Conservation (phyloP, 73 alveolate species). For the Paramecium octaurelia region DNA sequence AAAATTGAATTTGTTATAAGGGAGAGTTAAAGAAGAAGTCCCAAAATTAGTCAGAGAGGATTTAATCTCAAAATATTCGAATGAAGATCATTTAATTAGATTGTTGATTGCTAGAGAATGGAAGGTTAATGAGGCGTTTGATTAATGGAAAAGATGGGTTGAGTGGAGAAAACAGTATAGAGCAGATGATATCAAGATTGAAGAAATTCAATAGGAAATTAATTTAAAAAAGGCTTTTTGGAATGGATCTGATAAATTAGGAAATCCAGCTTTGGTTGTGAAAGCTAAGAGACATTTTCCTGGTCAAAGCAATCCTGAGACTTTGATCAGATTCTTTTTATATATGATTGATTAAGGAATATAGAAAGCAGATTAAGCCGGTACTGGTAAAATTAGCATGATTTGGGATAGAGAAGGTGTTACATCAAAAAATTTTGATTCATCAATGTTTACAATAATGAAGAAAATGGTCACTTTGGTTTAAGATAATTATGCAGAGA, state of each 20-base stretch:
- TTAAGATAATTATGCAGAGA: conserved; percentile 47
- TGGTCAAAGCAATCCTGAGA: background rate
- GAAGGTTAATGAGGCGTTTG: background rate
- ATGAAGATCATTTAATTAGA: background rate
- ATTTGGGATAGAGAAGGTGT: conserved; percentile 64
- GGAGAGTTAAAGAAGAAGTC: background rate
- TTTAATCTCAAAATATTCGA: background rate
- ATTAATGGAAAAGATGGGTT: conserved; percentile 19
- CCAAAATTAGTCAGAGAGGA: background rate
- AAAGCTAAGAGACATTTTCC: conserved; percentile 44
- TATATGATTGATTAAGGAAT: conserved; percentile 51
- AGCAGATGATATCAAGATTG: conserved; percentile 20
- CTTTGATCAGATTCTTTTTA: background rate
- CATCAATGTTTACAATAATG: conserved; percentile 18
- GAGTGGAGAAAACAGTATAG: conserved; percentile 37
- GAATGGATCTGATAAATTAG: conserved; percentile 13
- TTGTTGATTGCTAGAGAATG: conserved; percentile 32
- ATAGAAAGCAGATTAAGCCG: background rate
- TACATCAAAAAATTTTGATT: conserved; percentile 52
- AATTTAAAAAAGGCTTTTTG: background rate
- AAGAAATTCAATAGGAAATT: background rate
- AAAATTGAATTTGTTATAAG: background rate
- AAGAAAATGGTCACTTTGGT: conserved; percentile 26
- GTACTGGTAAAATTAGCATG: conserved; percentile 35
- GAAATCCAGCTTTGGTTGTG: background rate